Evolutionary conservation across 768 basidiomycete species (phyloP), one percentile per base, ranked within the genome.

Genomic region (Gyrodon lividus): DNA sequence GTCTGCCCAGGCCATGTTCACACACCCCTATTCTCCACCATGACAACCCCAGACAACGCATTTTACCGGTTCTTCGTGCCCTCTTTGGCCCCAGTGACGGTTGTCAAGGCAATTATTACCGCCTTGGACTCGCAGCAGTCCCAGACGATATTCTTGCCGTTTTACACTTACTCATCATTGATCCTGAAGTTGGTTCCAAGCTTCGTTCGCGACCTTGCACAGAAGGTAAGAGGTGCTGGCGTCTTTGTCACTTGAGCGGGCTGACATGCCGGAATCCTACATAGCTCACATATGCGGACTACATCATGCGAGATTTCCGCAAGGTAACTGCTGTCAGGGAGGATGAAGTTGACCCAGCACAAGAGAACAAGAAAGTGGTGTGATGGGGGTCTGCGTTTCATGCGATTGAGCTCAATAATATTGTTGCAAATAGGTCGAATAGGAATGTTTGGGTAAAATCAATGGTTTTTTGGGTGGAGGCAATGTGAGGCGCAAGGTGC

Each of bases 61-160:
- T 59, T 85, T 35, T 82, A 78, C 70, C 76, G 74, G 49, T 98
- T 98, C 74, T 77, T 93, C 62, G 77, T 84, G 42, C 93, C 93
- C 1, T 80, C 84, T 24, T 61, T 94, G 17, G 76, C 79, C 43
- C 87, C 93, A 0, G 77, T 92, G 42, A 73, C 79, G 4, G 76
- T 96, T 9, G 89, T 90, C 48, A 93, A 94, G 68, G 75, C 74
- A 28, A 83, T 98, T 63, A 89, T 98, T 50, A 71, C 81, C 28
- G 89, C 89, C 1, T 66, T 97, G 46, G 90, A 97, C 66, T 82
- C 83, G 43, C 86, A 88, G 55, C 84, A 94, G 59, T 87, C 86
- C 13, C 78, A 80, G 52, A 79, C 75, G 17, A 79, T 94, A 52
- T 70, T 81, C 57, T 59, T 91, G 56, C 93, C 93, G 14, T 86